phyloP scores from a whole-genome alignment of 257 asterid species.

The Knoxia roxburghii region DNA sequence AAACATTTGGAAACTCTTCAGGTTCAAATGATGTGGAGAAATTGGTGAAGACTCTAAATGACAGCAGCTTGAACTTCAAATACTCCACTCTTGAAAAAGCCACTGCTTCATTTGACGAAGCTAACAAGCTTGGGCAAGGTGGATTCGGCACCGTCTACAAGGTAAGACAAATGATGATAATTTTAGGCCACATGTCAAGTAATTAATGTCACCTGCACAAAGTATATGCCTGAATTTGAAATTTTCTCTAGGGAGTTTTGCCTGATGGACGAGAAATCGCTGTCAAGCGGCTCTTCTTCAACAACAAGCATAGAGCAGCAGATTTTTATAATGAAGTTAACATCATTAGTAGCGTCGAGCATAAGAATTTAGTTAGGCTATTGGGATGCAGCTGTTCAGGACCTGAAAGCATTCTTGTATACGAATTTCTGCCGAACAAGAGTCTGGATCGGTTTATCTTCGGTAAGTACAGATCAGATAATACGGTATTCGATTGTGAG shows the following conservation, averaged over 20 bases:
- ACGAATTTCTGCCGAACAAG: conserved; percentile 61
- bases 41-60: conserved; percentile 63
- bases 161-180: conserved; percentile 23
- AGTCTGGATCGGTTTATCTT: conserved; percentile 79
- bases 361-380: conserved; percentile 76
- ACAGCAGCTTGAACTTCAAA: conserved; percentile 88
- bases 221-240: not conserved
- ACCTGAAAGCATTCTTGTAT: conserved; percentile 90
- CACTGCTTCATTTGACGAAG: conserved; percentile 63
- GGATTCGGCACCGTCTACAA: conserved; percentile 93
- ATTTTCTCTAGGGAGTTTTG: conserved; percentile 55
- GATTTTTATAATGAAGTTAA: conserved; percentile 92
- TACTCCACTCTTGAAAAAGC: conserved; percentile 89
- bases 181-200: not conserved
- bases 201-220: not conserved
- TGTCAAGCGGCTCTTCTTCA: conserved; percentile 83
- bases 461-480: conserved; percentile 37
- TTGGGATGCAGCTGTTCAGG: conserved; percentile 90
- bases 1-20: conserved; percentile 9
- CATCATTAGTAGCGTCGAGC: conserved; percentile 85
- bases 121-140: conserved; percentile 91
- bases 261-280: conserved; percentile 93
- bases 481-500: not conserved
- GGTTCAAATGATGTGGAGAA: conserved; percentile 55
- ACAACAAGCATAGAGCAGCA: conserved; percentile 83